Base-by-base conservation (phyloP, 208 protist genomes). In the Strigomonas culicis region DNA sequence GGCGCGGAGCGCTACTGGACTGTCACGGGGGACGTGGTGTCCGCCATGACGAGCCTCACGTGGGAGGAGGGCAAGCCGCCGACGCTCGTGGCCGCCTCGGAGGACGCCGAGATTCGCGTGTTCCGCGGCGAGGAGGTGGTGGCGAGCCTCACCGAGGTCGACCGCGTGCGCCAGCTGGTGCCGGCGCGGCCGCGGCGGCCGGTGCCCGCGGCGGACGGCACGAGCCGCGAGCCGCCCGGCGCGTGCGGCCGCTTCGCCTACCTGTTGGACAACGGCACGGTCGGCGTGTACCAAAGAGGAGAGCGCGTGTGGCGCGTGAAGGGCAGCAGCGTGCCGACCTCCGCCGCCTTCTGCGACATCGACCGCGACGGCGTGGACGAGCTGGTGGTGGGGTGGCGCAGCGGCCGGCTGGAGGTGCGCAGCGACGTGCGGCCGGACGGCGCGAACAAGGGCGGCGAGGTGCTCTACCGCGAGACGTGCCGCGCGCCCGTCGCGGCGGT, bases 21-120 rank as follows among this genome's bases (percentile, higher is more conserved):
- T 7, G 93, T 98, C 28, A 97, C 96, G 2, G 95, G 97, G 2
- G 97, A 97, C 36, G 91, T 95, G 63, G 96, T 98, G 11, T 88
- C 79, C 0, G 63, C 88, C 32, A 73, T 98, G 65, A 74, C 72
- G 56, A 68, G 97, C 53, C 55, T 95, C 64, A 89, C 93, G 41
- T 91, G 86, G 83, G 46, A 34, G 19, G 31, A 25, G 22, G 27
- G 34, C 21, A 47, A 44, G 24, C 58, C 62, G 22, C 62, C 53
- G 49, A 55, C 92, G 52, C 70, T 98, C 24, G 70, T 98, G 2
- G 92, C 92, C 7, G 95, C 94, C 15, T 96, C 93, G 19, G 95
- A 98, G 32, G 96, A 98, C 64, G 90, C 80, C 59, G 92, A 97
- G 75, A 80, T 98, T 21, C 95, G 95, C 56, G 77, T 93, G 30